Evolutionary conservation across 192 early-diverging fungal species (phyloP).

Genomic region (Hyaloraphidium curvatum): DNA sequence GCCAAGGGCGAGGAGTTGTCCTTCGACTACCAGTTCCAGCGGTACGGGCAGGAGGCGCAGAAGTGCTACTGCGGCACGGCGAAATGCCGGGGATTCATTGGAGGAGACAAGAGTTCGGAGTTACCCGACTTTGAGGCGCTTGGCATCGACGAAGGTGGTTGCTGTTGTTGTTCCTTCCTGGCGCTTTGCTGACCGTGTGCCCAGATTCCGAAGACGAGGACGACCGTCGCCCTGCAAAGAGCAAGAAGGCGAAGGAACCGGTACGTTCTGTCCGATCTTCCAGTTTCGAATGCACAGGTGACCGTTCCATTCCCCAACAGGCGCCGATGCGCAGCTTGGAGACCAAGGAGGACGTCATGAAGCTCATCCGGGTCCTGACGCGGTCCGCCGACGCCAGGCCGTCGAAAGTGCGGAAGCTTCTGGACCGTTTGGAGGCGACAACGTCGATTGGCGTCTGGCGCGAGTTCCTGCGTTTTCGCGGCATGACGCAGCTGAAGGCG

Average conservation of each 20-base stretch:
- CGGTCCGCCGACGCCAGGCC: background rate
- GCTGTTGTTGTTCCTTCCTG: background rate
- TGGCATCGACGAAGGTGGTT: background rate
- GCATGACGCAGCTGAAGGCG: background rate
- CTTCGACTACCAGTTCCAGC: constrained; percentile 97
- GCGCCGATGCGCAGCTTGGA: too few relatives aligned
- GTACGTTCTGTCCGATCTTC: background rate
- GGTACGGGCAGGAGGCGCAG: constrained; percentile 80
- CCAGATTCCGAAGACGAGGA: constrained; percentile 17
- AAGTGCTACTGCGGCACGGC: constrained; percentile 77
- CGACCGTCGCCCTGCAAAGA: background rate
- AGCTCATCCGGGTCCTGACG: background rate
- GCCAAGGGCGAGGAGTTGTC: constrained; percentile 72
- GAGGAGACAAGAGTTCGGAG: constrained; percentile 47
- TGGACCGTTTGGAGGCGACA: background rate
- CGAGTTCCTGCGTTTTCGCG: background rate
- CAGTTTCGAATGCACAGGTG: background rate
- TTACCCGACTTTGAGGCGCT: constrained; percentile 3
- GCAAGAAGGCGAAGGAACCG: background rate
- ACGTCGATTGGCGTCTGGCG: background rate
- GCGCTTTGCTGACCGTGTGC: background rate
- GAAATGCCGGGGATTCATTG: constrained; percentile 79
- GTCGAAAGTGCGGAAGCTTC: background rate
- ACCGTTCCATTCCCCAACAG: too few relatives aligned
- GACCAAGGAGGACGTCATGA: background rate